Conservation (phyloP, 2,329 filamentous ascomycete species). For the Colletotrichum viniferum region DNA sequence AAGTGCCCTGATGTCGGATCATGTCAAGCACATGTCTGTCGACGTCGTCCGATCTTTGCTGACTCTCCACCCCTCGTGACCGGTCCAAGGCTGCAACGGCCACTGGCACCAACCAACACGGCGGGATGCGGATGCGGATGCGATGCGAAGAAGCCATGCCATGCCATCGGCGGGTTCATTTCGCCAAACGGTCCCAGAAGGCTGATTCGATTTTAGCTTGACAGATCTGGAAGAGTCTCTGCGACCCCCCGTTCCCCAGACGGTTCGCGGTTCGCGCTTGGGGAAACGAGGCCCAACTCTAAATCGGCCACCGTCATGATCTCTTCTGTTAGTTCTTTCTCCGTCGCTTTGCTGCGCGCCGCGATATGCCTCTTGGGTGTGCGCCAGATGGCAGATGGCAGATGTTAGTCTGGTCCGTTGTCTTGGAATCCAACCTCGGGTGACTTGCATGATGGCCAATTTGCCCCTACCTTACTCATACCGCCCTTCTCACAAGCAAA, state of each 20-base stretch:
- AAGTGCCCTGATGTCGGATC: slow-evolving; percentile 10
- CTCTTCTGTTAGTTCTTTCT: background rate
- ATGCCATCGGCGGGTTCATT: background rate
- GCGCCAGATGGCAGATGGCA: background rate
- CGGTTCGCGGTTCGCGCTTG: slow-evolving; percentile 16
- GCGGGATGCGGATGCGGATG: background rate
- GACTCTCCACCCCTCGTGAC: slow-evolving; percentile 11
- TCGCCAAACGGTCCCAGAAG: slow-evolving; percentile 1
- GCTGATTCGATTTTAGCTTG: background rate
- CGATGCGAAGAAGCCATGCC: background rate
- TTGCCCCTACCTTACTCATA: background rate
- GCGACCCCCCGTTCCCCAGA: background rate
- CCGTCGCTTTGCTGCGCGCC: background rate
- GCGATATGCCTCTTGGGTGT: background rate
- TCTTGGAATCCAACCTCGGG: background rate
- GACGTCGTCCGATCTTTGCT: slow-evolving; percentile 9
- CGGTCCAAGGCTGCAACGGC: background rate
- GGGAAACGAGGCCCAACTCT: slow-evolving; percentile 3
- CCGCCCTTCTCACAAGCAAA: slow-evolving; percentile 3
- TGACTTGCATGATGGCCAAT: slow-evolving; percentile 15
- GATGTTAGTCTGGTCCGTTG: background rate
- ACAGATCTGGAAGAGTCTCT: slow-evolving; percentile 3
- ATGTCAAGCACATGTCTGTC: slow-evolving; percentile 6
- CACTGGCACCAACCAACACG: background rate
- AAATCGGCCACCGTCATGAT: background rate